These are phyloP conservation scores for Hippophae tibetana DNA, from an alignment of 306 rosid genomes.

Conservation along the genomic window DNA sequence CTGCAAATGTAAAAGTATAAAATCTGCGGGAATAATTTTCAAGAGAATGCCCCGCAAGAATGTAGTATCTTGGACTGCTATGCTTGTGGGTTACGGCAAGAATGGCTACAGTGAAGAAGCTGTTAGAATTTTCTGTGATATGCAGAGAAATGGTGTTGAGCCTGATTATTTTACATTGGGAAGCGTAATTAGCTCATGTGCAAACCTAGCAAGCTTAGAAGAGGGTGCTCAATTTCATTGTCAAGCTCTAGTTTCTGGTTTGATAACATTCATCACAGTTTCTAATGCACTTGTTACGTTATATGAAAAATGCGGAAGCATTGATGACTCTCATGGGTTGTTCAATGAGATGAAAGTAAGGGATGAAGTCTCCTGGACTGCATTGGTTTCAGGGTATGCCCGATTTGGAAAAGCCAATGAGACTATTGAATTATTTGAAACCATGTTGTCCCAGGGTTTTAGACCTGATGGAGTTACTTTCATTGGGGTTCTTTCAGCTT, in stretches of 20 bases:
- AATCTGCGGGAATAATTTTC: constrained; percentile 66
- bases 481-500: constrained; percentile 89
- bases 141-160: constrained; percentile 67
- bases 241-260: constrained; percentile 66
- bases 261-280: constrained; percentile 56
- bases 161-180: constrained; percentile 84
- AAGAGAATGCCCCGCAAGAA: constrained; percentile 61
- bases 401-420: constrained; percentile 71
- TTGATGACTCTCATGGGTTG: constrained; percentile 48
- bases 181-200: constrained; percentile 85
- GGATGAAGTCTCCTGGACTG: constrained; percentile 93
- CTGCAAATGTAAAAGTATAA: constrained; percentile 63
- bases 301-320: constrained; percentile 83
- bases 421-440: constrained; percentile 59
- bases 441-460: constrained; percentile 52
- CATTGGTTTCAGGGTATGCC: constrained; percentile 79
- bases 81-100: constrained; percentile 91
- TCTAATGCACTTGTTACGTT: constrained; percentile 80
- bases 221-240: constrained; percentile 91
- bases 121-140: constrained; percentile 57
- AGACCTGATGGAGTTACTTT: constrained; percentile 80
- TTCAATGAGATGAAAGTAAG: constrained; percentile 55
- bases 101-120: constrained; percentile 84
- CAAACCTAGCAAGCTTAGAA: constrained; percentile 87
- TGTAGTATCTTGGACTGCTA: constrained; percentile 84